phyloP scores from a whole-genome alignment of 2,329 filamentous ascomycete genomes.

The Stemphylium vesicarium region DNA sequence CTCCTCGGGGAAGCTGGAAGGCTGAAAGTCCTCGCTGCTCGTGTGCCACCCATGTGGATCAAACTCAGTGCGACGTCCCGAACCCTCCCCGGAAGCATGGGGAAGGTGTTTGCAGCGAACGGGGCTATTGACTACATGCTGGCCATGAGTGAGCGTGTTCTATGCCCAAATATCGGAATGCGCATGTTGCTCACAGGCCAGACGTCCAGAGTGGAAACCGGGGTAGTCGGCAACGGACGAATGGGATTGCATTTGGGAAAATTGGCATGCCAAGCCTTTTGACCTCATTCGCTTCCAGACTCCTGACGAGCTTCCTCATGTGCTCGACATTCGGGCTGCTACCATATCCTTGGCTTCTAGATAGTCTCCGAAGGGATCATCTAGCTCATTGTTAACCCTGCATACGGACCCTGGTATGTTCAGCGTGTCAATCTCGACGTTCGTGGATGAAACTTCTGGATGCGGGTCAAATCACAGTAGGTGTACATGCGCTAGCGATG shows the following conservation, averaged over 20 bases:
- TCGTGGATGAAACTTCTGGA: conserved; percentile 4
- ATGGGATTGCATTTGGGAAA: neutral
- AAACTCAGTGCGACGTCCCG: conserved; percentile 8
- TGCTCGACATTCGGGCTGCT: conserved; percentile 12
- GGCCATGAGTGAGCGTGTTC: too few relatives aligned
- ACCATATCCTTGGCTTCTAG: conserved; percentile 12
- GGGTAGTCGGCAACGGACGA: conserved; percentile 3
- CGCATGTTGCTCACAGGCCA: neutral
- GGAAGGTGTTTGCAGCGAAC: neutral
- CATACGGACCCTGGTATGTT: conserved; percentile 9
- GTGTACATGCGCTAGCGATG: conserved; percentile 13
- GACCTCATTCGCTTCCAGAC: conserved; percentile 19
- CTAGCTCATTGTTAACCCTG: conserved; percentile 21
- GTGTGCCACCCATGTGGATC: conserved; percentile 1
- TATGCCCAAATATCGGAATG: neutral
- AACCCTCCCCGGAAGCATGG: neutral
- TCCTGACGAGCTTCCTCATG: conserved; percentile 10
- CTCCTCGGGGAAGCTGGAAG: conserved; percentile 2
- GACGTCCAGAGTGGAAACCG: neutral
- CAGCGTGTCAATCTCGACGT: conserved; percentile 16
- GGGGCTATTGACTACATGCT: neutral
- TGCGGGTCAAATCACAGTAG: conserved; percentile 3
- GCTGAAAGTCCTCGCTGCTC: neutral
- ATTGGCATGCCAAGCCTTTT: conserved; percentile 11
- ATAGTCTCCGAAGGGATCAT: neutral